Conservation (phyloP, 306 rosid genomes). For the Psophocarpus tetragonolobus region DNA sequence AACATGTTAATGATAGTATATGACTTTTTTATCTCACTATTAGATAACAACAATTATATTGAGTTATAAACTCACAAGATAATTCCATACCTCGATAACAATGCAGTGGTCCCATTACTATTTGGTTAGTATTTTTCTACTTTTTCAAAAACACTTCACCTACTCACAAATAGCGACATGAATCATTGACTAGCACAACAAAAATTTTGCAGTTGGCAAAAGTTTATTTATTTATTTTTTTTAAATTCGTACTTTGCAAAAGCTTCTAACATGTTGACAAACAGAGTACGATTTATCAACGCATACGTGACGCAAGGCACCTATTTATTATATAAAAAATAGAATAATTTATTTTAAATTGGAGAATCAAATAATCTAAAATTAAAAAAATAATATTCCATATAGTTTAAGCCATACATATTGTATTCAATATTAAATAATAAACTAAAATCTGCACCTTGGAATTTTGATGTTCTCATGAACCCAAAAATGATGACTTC, state of each 20-base stretch:
- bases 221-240: too few species aligned
- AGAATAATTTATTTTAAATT: too few species aligned
- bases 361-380: too few species aligned
- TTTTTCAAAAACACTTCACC: neutral
- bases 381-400: too few species aligned
- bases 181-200: neutral
- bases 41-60: neutral
- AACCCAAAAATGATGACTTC: too few species aligned
- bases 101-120: neutral
- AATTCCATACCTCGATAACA: neutral
- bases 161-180: neutral
- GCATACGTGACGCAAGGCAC: slow-evolving; percentile 4
- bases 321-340: neutral
- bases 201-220: neutral
- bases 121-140: neutral
- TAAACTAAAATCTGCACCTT: too few species aligned
- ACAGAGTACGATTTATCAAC: neutral
- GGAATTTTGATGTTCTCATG: too few species aligned
- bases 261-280: neutral
- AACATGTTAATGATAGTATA: neutral
- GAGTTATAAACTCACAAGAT: neutral
- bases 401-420: too few species aligned
- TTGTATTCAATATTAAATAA: too few species aligned
- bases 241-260: neutral
- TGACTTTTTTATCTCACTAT: too few species aligned